A percentile compares a stretch with the other conserved stretches of the same genome.
These are phyloP conservation scores for Suillus sp. DNA, from an alignment of 768 basidiomycete species.

Conservation along the genomic window DNA sequence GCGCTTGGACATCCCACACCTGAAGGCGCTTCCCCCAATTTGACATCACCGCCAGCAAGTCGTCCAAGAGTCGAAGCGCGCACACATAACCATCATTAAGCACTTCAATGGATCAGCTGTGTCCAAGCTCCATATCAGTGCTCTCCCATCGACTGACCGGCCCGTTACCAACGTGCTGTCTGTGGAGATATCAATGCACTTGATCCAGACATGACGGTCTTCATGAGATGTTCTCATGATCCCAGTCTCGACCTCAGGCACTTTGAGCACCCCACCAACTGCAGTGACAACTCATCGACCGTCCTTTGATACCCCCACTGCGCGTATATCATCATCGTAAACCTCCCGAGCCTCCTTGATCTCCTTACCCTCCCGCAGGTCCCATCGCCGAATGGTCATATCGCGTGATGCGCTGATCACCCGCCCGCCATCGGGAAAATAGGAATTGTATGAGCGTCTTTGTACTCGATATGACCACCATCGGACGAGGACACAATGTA, in stretches of 20 bases:
- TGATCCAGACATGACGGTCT: not conserved
- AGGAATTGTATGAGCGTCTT: not conserved
- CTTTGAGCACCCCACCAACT: not conserved
- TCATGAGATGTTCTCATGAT: not conserved
- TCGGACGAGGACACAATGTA: not conserved
- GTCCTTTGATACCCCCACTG: not conserved
- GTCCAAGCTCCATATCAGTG: not conserved
- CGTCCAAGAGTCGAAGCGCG: not conserved
- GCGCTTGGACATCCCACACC: not conserved
- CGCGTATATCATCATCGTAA: accelerated
- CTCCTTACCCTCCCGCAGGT: not conserved
- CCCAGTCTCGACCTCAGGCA: not conserved
- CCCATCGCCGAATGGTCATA: too few relatives aligned
- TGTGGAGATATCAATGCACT: not conserved
- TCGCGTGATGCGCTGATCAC: not conserved
- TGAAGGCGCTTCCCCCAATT: too few relatives aligned
- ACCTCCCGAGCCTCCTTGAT: not conserved
- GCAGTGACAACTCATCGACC: not conserved
- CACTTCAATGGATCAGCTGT: not conserved
- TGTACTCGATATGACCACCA: not conserved
- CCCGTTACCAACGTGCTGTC: not conserved
- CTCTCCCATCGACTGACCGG: accelerated
- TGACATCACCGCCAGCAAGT: not conserved
- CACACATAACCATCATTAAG: not conserved
- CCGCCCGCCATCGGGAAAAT: not conserved